Conservation (phyloP, 2,329 filamentous ascomycete species). For the Sclerotinia borealis region DNA sequence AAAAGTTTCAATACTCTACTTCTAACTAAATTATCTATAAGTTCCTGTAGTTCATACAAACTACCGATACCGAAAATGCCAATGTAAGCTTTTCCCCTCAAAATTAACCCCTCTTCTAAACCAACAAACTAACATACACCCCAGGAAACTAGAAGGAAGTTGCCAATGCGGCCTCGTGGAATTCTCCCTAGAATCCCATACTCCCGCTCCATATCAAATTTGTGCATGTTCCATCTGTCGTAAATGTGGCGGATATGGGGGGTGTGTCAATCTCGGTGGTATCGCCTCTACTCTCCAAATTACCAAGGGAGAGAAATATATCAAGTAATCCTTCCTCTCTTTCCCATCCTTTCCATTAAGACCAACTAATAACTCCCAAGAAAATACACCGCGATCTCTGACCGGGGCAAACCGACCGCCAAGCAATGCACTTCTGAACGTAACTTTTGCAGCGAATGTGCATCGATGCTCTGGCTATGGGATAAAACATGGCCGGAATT, state of each 20-base stretch:
- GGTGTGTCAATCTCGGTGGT: conserved; percentile 42
- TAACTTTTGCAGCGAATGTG: conserved; percentile 42
- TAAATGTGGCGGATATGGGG: conserved; percentile 40
- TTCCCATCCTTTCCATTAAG: neutral
- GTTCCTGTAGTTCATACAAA: neutral
- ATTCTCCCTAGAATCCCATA: conserved; percentile 40
- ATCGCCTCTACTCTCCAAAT: conserved; percentile 39
- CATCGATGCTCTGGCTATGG: conserved; percentile 43
- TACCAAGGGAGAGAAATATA: conserved; percentile 37
- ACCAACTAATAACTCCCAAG: conserved; percentile 24
- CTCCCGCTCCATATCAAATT: conserved; percentile 43
- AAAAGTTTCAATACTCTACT: neutral
- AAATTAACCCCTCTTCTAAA: neutral
- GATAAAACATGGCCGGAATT: conserved; percentile 42
- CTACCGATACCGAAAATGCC: neutral
- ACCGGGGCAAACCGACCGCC: conserved; percentile 37
- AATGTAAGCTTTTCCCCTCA: neutral
- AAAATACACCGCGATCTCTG: conserved; percentile 40
- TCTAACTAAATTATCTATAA: no score
- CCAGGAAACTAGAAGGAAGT: conserved; percentile 42
- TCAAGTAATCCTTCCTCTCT: conserved; percentile 35
- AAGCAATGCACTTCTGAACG: conserved; percentile 38
- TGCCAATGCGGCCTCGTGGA: conserved; percentile 44
- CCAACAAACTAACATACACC: neutral
- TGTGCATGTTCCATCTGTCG: conserved; percentile 45